Conservation (phyloP, 768 basidiomycete species). For the Serendipita vermifera region DNA sequence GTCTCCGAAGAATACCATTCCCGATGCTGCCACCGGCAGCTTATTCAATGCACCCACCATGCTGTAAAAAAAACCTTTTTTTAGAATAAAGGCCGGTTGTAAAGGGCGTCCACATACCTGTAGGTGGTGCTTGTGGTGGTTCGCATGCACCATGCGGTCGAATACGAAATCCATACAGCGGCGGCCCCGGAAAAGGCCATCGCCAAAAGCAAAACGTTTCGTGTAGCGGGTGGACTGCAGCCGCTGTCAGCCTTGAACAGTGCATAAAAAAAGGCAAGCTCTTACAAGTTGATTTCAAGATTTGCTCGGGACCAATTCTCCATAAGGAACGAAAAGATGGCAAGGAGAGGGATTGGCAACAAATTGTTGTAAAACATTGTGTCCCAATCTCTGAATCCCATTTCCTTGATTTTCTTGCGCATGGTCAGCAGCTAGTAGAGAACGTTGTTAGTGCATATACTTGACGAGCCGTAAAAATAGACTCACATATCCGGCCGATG, state of each 20-base stretch:
- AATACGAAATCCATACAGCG: constrained; percentile 94
- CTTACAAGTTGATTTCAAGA: constrained; percentile 79
- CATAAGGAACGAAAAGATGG: constrained; percentile 62
- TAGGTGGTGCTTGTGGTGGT: constrained; percentile 97
- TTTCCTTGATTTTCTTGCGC: constrained; percentile 91
- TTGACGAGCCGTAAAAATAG: background rate
- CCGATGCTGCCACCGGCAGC: constrained; percentile 95
- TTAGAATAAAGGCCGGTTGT: too few species aligned
- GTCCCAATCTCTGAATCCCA: constrained; percentile 96
- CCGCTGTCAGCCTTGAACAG: background rate
- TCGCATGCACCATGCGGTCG: constrained; percentile 96
- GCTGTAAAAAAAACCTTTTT: constrained; percentile 26
- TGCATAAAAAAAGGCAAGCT: constrained; percentile 7
- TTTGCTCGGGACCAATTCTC: constrained; percentile 85
- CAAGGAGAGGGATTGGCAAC: constrained; percentile 82
- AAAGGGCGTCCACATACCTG: constrained; percentile 39
- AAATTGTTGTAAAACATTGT: constrained; percentile 99
- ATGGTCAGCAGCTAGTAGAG: constrained; percentile 68
- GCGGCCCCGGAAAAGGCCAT: constrained; percentile 96
- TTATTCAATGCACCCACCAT: constrained; percentile 99
- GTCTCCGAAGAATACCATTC: constrained; percentile 95
- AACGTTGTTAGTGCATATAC: background rate
- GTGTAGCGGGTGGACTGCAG: constrained; percentile 66
- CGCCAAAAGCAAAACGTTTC: constrained; percentile 64
- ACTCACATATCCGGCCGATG: constrained; percentile 81